phyloP scores from a whole-genome alignment of 768 basidiomycete species.

The Termitomyces sp. region DNA sequence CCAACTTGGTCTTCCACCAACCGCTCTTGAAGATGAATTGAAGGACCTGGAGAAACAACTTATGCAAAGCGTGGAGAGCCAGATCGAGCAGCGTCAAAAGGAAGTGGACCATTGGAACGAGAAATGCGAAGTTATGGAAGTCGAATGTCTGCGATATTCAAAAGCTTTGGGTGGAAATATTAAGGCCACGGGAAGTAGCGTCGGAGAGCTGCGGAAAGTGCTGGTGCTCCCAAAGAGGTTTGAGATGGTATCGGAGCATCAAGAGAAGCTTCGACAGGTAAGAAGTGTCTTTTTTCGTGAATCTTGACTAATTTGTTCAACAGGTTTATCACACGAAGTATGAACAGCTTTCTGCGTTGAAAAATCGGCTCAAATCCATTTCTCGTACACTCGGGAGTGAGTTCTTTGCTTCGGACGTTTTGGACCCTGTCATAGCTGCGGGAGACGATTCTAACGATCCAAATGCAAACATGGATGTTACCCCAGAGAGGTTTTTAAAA shows the following conservation, averaged over 20 bases:
- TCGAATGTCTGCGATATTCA: constrained; percentile 59
- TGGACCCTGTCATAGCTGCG: constrained; percentile 37
- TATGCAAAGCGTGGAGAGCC: constrained; percentile 66
- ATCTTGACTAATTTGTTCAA: constrained; percentile 1
- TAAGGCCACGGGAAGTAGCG: constrained; percentile 57
- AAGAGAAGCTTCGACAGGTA: constrained; percentile 78
- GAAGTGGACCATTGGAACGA: constrained; percentile 75
- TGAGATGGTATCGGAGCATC: constrained; percentile 60
- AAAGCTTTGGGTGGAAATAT: constrained; percentile 67
- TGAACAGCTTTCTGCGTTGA: constrained; percentile 67
- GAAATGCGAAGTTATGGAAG: constrained; percentile 57
- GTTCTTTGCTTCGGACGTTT: constrained; percentile 53
- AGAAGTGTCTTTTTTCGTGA: constrained; percentile 18
- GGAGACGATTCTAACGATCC: constrained; percentile 33
- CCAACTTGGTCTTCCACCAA: constrained; percentile 76
- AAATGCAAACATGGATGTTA: constrained; percentile 59
- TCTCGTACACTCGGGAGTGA: constrained; percentile 54
- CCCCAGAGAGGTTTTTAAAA: constrained; percentile 72
- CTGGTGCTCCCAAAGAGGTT: constrained; percentile 67
- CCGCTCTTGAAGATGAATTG: constrained; percentile 79
- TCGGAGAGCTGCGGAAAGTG: constrained; percentile 69
- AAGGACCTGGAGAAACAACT: constrained; percentile 68
- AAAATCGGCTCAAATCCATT: constrained; percentile 55
- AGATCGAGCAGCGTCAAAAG: constrained; percentile 61
- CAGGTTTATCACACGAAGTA: constrained; percentile 74